Evolutionary conservation across 306 rosid species (phyloP).

Genomic region (Arachis stenosperma): DNA sequence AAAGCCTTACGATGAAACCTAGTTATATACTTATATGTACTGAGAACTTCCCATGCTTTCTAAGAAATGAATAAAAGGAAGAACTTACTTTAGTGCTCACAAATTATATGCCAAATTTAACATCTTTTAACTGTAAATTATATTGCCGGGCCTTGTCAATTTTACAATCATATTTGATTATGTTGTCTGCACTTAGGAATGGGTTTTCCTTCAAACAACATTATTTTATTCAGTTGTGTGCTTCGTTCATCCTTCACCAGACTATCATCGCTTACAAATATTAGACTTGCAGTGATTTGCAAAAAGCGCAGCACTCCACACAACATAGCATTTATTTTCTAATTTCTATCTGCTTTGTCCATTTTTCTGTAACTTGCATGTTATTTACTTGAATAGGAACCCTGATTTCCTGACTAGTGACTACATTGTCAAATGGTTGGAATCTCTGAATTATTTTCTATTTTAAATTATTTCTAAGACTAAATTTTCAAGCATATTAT

Average conservation of each 20-base stretch:
- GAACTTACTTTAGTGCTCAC: background rate
- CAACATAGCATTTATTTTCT: background rate
- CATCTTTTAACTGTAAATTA: constrained; percentile 4
- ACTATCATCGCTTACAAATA: background rate
- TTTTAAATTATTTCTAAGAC: background rate
- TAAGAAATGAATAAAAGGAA: background rate
- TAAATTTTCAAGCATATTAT: constrained; percentile 1
- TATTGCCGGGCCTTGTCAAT: background rate
- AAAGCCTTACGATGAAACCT: constrained; percentile 1
- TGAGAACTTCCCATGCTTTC: background rate
- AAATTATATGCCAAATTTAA: background rate
- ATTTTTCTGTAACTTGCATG: constrained; percentile 17
- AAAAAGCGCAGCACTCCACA: constrained; percentile 1
- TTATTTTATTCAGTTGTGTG: background rate
- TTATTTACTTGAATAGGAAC: background rate
- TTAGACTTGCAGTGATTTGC: background rate
- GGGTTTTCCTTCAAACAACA: constrained; percentile 29
- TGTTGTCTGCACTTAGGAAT: constrained; percentile 3
- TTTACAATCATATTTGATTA: constrained; percentile 12
- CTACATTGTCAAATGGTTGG: background rate
- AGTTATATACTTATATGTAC: constrained; percentile 21
- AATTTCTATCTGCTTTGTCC: constrained; percentile 12
- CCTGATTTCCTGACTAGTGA: constrained; percentile 10
- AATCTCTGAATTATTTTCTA: background rate
- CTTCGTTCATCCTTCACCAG: background rate